Base-by-base conservation (phyloP, 371 early-diverging fungal species). In the Rhizopus arrhizus region DNA sequence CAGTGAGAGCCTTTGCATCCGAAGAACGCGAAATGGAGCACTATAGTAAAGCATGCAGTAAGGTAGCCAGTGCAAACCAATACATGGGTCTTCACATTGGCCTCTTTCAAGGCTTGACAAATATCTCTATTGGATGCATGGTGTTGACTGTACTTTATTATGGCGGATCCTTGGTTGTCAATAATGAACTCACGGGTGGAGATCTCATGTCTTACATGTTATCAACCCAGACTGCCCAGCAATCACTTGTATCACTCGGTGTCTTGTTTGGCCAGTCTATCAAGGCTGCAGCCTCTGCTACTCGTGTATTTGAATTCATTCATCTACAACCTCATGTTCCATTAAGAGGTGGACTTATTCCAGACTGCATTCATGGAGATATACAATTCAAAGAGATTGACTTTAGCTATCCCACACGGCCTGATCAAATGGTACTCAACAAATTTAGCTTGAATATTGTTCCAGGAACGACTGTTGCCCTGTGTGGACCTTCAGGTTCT, bases 61-160 rank as follows among this genome's bases (percentile, higher is more conserved):
- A 67, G 11, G 80, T 84, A 5, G 71, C 85, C 4, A 55, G 57
- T 0, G 34, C 78, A 7, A 85, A 82, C 56, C 69, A 63, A 31
- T 53, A 73, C 3, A 78, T 91, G 48, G 93, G 92, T 3, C 69
- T 89, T 47, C 91, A 93, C 62, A 88, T 91, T 68, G 93, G 92
- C 7, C 56, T 87, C 4, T 93, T 93, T 70, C 92, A 89, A 78
- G 89, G 85, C 0, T 53, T 92, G 61, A 89, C 90, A 3, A 87
- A 87, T 62, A 62, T 84, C 3, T 82, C 89, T 9, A 83, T 91
- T 29, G 91, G 93, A 1, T 73, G 76, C 34, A 86, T 89, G 88
- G 81, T 85, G 9, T 70, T 92, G 15, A 67, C 84, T 7, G 89
- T 93, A 11, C 75, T 93, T 15, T 90, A 89, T 56, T 84, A 74